Percentiles rank a stretch among this genome's conserved stretches.
These are phyloP conservation scores for Hymenotorrendiella dingleyae DNA, from an alignment of 2,329 filamentous ascomycete species.

Conservation along the genomic window DNA sequence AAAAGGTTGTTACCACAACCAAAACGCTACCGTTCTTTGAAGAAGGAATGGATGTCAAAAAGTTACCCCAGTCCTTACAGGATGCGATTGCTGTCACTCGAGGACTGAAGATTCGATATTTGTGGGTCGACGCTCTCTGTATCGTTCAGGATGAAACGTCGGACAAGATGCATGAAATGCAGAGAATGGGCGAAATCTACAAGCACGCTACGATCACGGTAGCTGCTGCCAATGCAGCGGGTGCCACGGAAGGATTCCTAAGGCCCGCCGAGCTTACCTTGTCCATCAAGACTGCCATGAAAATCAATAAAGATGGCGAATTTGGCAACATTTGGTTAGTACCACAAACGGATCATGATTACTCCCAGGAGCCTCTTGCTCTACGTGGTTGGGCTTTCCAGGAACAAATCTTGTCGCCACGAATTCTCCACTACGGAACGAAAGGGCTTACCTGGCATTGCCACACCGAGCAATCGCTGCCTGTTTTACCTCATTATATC, in stretches of 20 bases:
- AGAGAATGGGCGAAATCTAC: constrained; percentile 1
- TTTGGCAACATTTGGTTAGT: not conserved
- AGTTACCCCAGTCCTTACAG: not conserved
- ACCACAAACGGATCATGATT: too few relatives aligned
- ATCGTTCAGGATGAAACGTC: not conserved
- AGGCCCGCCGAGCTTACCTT: too few relatives aligned
- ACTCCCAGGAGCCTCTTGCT: not conserved
- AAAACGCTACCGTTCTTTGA: not conserved
- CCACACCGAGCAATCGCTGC: not conserved
- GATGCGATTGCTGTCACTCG: not conserved
- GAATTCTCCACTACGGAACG: not conserved
- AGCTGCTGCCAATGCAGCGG: not conserved
- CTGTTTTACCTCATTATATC: too few relatives aligned
- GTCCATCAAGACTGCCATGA: not conserved
- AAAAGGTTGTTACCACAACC: not conserved
- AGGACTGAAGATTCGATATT: not conserved
- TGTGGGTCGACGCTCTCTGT: constrained; percentile 3
- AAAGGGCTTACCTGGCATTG: not conserved
- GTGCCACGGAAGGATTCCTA: not conserved
- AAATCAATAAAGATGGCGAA: not conserved
- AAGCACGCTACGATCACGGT: not conserved
- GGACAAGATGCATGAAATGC: not conserved
- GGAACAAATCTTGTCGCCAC: constrained; percentile 1
- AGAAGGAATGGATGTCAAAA: not conserved
- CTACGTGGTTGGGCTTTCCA: constrained; percentile 4